Evolutionary conservation across 495 filamentous ascomycete species (phyloP).

Genomic region (Neurospora sp.): DNA sequence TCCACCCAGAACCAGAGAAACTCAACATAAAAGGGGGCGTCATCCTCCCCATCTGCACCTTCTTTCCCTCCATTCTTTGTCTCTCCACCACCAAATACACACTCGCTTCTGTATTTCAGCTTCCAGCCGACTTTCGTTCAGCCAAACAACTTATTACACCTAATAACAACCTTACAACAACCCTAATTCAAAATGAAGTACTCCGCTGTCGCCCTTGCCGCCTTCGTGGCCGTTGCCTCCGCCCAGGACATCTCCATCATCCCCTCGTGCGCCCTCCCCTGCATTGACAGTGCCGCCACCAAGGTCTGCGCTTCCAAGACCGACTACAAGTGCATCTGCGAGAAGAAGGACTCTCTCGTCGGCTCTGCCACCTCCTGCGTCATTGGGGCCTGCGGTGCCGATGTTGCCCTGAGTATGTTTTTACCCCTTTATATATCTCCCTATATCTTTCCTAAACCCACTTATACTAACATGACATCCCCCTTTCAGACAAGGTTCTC

Average conservation of each 20-base stretch:
- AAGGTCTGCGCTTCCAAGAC: slow-evolving; percentile 24
- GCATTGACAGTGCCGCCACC: slow-evolving; percentile 26
- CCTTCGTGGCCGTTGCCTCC: slow-evolving; percentile 23
- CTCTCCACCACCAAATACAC: background rate
- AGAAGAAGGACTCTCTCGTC: slow-evolving; percentile 22
- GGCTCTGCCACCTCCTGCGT: slow-evolving; percentile 29
- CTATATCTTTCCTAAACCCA: background rate
- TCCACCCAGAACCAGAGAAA: background rate
- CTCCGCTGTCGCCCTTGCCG: slow-evolving; percentile 21
- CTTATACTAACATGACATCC: background rate
- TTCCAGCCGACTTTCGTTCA: background rate
- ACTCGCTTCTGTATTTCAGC: background rate
- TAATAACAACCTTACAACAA: background rate
- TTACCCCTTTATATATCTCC: background rate
- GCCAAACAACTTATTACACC: background rate
- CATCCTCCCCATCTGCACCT: background rate
- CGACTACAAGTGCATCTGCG: slow-evolving; percentile 38
- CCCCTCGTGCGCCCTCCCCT: slow-evolving; percentile 30
- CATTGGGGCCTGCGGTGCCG: slow-evolving; percentile 21
- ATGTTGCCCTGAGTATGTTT: slow-evolving; percentile 22
- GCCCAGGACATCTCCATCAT: slow-evolving; percentile 30
- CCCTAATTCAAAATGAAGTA: slow-evolving; percentile 29
- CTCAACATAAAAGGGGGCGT: background rate
- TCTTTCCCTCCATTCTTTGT: background rate
- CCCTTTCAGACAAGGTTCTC: slow-evolving; percentile 23